Evolutionary conservation across 2,329 filamentous ascomycete species (phyloP).

Genomic region (Cyanodermella asteris): DNA sequence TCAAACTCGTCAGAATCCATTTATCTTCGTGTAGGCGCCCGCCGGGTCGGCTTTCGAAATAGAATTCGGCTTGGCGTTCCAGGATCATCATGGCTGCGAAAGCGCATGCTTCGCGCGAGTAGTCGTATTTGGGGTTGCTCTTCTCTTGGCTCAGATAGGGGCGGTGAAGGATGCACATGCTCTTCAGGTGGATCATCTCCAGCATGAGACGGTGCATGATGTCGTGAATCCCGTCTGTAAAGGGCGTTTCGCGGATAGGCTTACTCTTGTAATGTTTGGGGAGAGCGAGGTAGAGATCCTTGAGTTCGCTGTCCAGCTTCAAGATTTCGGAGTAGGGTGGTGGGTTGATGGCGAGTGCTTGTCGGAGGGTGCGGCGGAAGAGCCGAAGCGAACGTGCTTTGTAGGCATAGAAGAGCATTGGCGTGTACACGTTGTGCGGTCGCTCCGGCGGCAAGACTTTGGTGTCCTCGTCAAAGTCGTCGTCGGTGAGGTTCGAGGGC

Average conservation of each 20-base stretch:
- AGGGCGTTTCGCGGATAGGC: constrained; percentile 3
- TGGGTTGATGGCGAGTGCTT: constrained; percentile 4
- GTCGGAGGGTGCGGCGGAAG: constrained; percentile 5
- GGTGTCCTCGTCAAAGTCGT: constrained; percentile 18
- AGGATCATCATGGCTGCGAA: constrained; percentile 24
- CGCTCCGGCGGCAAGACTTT: constrained; percentile 11
- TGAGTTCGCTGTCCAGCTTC: constrained; percentile 9
- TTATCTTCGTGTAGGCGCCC: constrained; percentile 19
- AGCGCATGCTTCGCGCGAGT: constrained; percentile 22
- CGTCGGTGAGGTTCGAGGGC: constrained; percentile 19
- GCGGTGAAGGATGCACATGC: constrained; percentile 16
- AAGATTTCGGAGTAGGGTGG: constrained; percentile 5
- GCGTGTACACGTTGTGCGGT: constrained; percentile 10
- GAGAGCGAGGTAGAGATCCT: constrained; percentile 7
- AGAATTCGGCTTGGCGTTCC: constrained; percentile 20
- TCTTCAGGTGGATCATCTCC: constrained; percentile 13
- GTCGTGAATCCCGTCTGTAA: constrained; percentile 3
- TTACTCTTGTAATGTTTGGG: constrained; percentile 7
- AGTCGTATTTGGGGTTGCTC: constrained; percentile 12
- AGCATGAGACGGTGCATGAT: constrained; percentile 13
- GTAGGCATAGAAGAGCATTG: constrained; percentile 6
- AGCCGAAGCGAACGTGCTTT: constrained; percentile 4
- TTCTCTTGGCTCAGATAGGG: constrained; percentile 14
- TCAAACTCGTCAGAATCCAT: constrained; percentile 22
- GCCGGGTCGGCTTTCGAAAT: constrained; percentile 19